Base-by-base conservation (phyloP, 2,329 filamentous ascomycete species). In the Leptodontidium sp. region DNA sequence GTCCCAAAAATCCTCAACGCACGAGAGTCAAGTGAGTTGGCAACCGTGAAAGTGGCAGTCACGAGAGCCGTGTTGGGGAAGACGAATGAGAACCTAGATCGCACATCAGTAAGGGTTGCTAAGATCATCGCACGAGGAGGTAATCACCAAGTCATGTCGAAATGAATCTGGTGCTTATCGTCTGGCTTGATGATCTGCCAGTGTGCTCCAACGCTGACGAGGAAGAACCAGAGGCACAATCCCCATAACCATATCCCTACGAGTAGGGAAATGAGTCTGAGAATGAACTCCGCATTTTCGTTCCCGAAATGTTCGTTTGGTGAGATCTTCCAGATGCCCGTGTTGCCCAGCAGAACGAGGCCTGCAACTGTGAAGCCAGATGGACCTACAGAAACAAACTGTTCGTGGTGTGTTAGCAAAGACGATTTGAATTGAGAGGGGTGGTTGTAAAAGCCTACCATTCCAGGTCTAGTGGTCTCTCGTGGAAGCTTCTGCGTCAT, bases 401-500 rank as follows among this genome's bases (percentile, higher is more conserved):
- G 49, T 5, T 47, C 2, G 17, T 35, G 6, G 5, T 21, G n/a
- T 24, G 43, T 73, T 29, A 72, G 70, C 26, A 65, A n/a, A 7
- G 24, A 38, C 1, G 35, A 38, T 17, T n/a, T 52, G 8, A 14
- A 26, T 7, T 40, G 11, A 40, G 7, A 40, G 7, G 9, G 38
- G 9, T 6, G 8, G 5, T 40, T 9, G 4, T n/a, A 6, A 1
- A 15, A 43, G 26, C 80, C 70, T 74, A 85, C 84, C 68, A 97
- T 93, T 75, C 91, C 93, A 0, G 93, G 93, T 12, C 93, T 87
- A 24, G 93, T 85, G 52, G 86, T 89, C 76, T 95, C 93, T 65
- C 87, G 85, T 0, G 93, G 93, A 0, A 97, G 83, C 75, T 96
- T 96, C 76, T 95, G 91, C 0, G 93, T 95, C 93, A 96, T 96